Base-by-base conservation (phyloP, 805 yeast genomes). In the Candida boleticola region DNA sequence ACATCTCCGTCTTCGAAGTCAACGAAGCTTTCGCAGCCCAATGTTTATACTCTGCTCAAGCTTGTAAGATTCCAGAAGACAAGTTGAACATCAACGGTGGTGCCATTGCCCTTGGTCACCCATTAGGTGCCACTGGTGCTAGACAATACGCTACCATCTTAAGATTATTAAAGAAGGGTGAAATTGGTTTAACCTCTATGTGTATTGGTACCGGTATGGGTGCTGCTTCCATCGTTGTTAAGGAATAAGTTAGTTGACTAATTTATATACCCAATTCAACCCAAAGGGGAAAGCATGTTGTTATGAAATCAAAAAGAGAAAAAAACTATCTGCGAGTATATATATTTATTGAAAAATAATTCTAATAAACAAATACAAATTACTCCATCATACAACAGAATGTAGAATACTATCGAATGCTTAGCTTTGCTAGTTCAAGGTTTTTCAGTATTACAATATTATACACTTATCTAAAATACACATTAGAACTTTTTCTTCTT, bases 191-290 rank as follows among this genome's bases (percentile, higher is more conserved):
- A 40, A 86, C 95, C 10, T 85, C 95, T 49, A 92, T 92, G 98
- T 92, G 98, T 73, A 83, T 92, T 51, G 98, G 98, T 57, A 89
- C 97, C 27, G 98, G 98, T 54, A 92, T 90, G 95, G 98, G 98
- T 51, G 97, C 97, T 26, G 98, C 98, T 37, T 85, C 92, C 11
- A 73, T 90, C 35, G 76, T 92, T 54, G 76, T 88, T 34, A 84
- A 77, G 56, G 98, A 92, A 71, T 89, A 74, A 60, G 29, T 36
- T 5, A n/a, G n/a, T n/a, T n/a, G n/a, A n/a, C 27, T 33, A 30
- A 30, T 25, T 22, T 9, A 23, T 37, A 37, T 17, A 14, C 19
- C 20, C 34, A 6, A 26, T n/a, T n/a, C n/a, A n/a, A n/a, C n/a
- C n/a, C n/a, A n/a, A n/a, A n/a, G n/a, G n/a, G n/a, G n/a, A n/a